phyloP scores from a whole-genome alignment of 202 grass and related monocot species.

The Cymbopogon flexuosus region DNA sequence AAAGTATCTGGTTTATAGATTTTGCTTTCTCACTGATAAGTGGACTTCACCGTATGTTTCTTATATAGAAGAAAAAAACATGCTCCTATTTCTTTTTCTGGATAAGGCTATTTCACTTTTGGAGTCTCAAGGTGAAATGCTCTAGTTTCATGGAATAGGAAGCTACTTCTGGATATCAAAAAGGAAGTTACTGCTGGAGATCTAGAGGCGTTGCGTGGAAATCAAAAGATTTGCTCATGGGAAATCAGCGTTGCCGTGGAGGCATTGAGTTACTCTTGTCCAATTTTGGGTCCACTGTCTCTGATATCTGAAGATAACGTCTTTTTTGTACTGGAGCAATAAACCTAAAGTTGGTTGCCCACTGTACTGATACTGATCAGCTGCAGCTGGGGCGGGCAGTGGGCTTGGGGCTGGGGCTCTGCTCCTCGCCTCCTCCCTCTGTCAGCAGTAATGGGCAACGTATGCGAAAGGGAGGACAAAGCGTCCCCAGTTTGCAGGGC shows the following conservation, averaged over 20 bases:
- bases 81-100: not conserved
- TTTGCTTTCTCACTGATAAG: not conserved
- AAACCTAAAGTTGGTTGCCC: not conserved
- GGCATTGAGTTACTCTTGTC: not conserved
- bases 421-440: not conserved
- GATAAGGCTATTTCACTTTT: not conserved
- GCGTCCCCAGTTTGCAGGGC: not conserved
- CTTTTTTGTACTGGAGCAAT: not conserved
- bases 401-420: not conserved
- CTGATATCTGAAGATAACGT: not conserved
- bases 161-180: not conserved
- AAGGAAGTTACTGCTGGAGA: not conserved
- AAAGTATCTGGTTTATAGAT: not conserved
- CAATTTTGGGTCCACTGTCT: not conserved
- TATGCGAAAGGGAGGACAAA: not conserved
- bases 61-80: not conserved
- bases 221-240: constrained; percentile 4
- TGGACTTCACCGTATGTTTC: not conserved
- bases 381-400: no score
- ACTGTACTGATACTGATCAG: not conserved
- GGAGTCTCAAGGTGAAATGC: not conserved
- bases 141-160: not conserved
- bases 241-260: constrained; percentile 1
- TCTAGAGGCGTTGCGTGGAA: not conserved
- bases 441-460: not conserved